A percentile compares a stretch with the other conserved stretches of the same genome.
phyloP scores from a whole-genome alignment of 495 filamentous ascomycete genomes.

The Lepraria neglecta region DNA sequence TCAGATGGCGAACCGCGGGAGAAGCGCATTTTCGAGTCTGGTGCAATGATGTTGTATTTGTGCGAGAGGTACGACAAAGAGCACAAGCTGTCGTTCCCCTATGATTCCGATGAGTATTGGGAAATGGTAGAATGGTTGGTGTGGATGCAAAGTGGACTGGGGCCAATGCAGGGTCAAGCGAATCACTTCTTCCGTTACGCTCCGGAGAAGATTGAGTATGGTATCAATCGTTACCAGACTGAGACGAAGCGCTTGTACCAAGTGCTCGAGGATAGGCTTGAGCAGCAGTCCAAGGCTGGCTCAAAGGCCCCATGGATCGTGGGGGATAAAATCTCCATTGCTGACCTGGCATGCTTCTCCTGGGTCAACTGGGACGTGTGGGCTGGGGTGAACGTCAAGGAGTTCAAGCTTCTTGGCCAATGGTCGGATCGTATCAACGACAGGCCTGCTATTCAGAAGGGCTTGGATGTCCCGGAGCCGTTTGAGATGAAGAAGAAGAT shows the following conservation, averaged over 20 bases:
- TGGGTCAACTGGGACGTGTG: conserved; percentile 41
- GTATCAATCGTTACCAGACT: conserved; percentile 71
- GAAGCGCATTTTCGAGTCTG: conserved; percentile 77
- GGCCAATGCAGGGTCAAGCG: conserved; percentile 89
- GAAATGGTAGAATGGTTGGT: conserved; percentile 75
- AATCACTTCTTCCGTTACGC: conserved; percentile 89
- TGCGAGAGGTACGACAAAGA: conserved; percentile 73
- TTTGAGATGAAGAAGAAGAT: conserved; percentile 35
- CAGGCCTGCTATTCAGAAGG: conserved; percentile 21
- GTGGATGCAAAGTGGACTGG: conserved; percentile 69
- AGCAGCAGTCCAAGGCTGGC: conserved; percentile 30
- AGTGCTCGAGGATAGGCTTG: conserved; percentile 56
- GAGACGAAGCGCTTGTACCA: conserved; percentile 77
- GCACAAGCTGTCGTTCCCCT: conserved; percentile 76
- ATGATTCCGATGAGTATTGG: conserved; percentile 66
- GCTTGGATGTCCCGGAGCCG: conserved; percentile 26
- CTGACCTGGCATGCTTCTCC: conserved; percentile 38
- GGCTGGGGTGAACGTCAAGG: conserved; percentile 29
- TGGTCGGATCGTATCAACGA: conserved; percentile 26
- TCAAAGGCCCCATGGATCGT: conserved; percentile 38
- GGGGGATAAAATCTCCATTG: conserved; percentile 39
- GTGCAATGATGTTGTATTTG: conserved; percentile 81
- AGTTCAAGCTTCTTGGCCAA: conserved; percentile 16
- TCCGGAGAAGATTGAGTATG: conserved; percentile 81
- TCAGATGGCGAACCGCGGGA: conserved; percentile 52